Conservation (phyloP, 129 eudicot genomes). For the Ambrosia trifida region DNA sequence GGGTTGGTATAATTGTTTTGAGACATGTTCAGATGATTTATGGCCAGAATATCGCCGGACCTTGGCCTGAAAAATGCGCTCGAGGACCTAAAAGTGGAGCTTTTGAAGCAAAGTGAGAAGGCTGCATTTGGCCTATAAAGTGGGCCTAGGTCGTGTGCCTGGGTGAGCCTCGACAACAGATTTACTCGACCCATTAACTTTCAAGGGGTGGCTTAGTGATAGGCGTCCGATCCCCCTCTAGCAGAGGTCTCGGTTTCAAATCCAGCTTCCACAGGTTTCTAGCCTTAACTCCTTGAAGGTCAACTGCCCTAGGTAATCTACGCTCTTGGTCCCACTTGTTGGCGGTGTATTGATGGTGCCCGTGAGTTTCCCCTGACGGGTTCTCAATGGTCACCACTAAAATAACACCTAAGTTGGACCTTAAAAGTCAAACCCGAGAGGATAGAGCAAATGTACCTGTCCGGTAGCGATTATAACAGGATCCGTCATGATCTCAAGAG, state of each 20-base stretch:
- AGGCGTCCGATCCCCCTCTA: neutral
- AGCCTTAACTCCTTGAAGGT: neutral
- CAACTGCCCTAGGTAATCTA: neutral
- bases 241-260: neutral
- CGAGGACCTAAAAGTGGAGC: too few species aligned
- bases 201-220: neutral
- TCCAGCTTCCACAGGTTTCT: neutral
- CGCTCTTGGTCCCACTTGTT: neutral
- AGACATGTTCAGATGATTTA: too few species aligned
- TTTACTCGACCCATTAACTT: neutral
- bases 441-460: constrained; percentile 50
- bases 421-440: constrained; percentile 13
- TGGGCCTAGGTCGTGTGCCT: too few species aligned
- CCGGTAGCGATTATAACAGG: constrained; percentile 79
- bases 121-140: too few species aligned
- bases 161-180: too few species aligned
- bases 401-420: neutral
- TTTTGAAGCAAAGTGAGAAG: too few species aligned
- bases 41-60: too few species aligned
- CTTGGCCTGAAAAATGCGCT: too few species aligned
- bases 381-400: constrained; percentile 1
- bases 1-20: too few species aligned
- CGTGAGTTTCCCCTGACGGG: constrained; percentile 1
- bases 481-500: constrained; percentile 74
- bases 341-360: neutral